These are phyloP conservation scores for Daldinia vernicosa DNA, from an alignment of 495 filamentous ascomycete species.

Conservation along the genomic window DNA sequence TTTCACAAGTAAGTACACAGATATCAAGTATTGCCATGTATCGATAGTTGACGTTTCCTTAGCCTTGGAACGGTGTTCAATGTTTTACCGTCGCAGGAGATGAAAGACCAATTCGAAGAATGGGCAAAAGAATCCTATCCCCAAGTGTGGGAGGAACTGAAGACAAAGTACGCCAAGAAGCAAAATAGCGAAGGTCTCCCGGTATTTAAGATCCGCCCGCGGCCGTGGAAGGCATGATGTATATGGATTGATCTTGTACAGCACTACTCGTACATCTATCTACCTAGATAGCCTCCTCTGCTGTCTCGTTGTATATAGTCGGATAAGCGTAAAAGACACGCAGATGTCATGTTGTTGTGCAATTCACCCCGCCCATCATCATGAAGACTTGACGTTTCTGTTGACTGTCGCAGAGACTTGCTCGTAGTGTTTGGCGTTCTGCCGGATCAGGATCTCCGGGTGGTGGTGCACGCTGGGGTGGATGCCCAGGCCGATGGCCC, in stretches of 20 bases:
- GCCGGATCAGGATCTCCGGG: constrained; percentile 77
- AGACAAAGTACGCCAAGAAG: constrained; percentile 52
- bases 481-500: constrained; percentile 86
- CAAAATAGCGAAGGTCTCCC: constrained; percentile 49
- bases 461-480: constrained; percentile 93
- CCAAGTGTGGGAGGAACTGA: constrained; percentile 71
- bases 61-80: constrained; percentile 81
- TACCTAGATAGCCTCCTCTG: constrained; percentile 32
- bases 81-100: constrained; percentile 64
- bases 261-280: constrained; percentile 41
- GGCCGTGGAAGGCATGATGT: constrained; percentile 53
- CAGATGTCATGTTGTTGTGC: constrained; percentile 25
- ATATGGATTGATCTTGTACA: constrained; percentile 41
- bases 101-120: constrained; percentile 71
- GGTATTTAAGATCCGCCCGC: constrained; percentile 53
- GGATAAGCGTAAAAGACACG: constrained; percentile 7
- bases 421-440: constrained; percentile 8
- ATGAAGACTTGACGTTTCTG: constrained; percentile 6
- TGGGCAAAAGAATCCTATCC: constrained; percentile 77
- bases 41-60: constrained; percentile 17
- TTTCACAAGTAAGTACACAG: constrained; percentile 70
- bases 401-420: constrained; percentile 28
- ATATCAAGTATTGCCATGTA: not conserved
- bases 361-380: not conserved
- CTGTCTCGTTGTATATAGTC: constrained; percentile 42